Conservation (phyloP, 345 rosid species). For the Euclidium syriacum region DNA sequence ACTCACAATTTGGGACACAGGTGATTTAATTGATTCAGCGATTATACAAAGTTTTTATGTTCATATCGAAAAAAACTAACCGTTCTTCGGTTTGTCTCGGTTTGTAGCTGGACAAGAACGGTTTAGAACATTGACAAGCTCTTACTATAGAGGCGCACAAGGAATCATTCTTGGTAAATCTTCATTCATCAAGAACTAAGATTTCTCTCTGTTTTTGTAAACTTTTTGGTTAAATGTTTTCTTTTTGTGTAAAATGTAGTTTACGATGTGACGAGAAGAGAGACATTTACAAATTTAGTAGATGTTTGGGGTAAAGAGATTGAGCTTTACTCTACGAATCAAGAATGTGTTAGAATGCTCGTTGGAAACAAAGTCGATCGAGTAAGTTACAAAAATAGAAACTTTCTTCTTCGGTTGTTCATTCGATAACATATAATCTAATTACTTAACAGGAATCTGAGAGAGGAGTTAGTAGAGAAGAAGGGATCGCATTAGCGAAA, state of each 20-base stretch:
- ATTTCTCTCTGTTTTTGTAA: background rate
- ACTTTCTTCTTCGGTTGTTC: background rate
- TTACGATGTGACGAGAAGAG: conserved; percentile 89
- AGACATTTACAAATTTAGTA: conserved; percentile 76
- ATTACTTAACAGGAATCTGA: conserved; percentile 94
- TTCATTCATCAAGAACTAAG: background rate
- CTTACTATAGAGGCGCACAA: conserved; percentile 90
- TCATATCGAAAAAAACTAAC: background rate
- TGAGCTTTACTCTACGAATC: conserved; percentile 75
- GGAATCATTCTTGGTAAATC: conserved; percentile 83
- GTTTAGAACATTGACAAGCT: conserved; percentile 87
- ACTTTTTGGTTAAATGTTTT: background rate
- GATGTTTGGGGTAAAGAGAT: conserved; percentile 96
- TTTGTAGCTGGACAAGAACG: conserved; percentile 98
- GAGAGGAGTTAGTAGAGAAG: conserved; percentile 79
- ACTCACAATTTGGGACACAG: conserved; percentile 98
- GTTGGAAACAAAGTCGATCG: conserved; percentile 94
- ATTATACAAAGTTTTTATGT: background rate
- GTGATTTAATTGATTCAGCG: conserved; percentile 30
- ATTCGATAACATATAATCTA: background rate
- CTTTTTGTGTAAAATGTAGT: conserved; percentile 37
- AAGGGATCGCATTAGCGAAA: conserved; percentile 73
- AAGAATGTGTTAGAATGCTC: conserved; percentile 82
- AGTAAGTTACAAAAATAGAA: conserved; percentile 38
- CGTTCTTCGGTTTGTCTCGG: background rate